Conservation (phyloP, 352 stramenopile genomes). For the Globisporangium echinulatum region DNA sequence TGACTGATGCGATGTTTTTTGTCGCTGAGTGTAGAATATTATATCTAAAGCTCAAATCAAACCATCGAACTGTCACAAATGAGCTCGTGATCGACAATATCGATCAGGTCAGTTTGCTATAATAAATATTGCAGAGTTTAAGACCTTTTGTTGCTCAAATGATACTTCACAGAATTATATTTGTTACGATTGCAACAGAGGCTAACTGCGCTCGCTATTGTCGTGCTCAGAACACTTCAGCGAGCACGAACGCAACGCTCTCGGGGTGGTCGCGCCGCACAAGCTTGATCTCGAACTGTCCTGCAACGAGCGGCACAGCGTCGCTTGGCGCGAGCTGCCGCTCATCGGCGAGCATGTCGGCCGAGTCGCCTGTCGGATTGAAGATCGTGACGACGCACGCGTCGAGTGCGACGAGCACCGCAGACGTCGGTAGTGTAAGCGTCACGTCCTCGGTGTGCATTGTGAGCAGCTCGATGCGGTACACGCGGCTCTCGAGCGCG, state of each 20-base stretch:
- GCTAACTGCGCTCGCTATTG: no score
- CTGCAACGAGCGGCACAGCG: constrained; percentile 1
- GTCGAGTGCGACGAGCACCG: constrained; percentile 27
- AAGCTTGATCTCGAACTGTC: constrained; percentile 2
- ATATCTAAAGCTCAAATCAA: no score
- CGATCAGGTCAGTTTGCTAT: neutral
- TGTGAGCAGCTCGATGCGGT: constrained; percentile 28
- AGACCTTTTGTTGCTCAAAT: neutral
- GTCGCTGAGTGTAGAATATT: no score
- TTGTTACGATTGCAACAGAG: no score
- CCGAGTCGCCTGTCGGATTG: neutral
- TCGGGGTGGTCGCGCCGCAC: constrained; percentile 3
- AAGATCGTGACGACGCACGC: constrained; percentile 20
- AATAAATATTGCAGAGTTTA: neutral
- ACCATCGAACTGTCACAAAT: no score
- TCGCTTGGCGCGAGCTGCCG: constrained; percentile 5
- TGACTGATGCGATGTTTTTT: no score
- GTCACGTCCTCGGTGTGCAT: constrained; percentile 14
- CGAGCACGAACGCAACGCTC: constrained; percentile 4
- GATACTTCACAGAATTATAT: no score
- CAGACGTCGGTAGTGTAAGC: constrained; percentile 23
- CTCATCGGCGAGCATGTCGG: constrained; percentile 5
- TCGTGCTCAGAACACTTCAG: constrained; percentile 7
- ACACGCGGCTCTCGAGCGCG: constrained; percentile 35
- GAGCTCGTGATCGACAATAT: no score